phyloP scores from a whole-genome alignment of 139 green algal genomes.

The Chloropicon primus region DNA sequence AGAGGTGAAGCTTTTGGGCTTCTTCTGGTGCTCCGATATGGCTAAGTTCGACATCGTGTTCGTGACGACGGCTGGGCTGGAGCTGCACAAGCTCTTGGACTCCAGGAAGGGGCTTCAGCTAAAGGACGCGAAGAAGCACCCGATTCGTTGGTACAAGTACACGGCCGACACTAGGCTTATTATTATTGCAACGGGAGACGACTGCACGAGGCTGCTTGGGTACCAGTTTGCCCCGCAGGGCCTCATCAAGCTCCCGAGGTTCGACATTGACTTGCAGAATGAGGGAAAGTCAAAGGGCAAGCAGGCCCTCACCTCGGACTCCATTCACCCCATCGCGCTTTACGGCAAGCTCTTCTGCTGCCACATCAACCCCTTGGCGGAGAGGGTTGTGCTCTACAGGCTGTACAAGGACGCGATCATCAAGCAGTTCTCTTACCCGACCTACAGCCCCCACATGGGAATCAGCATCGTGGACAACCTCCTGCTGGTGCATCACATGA shows the following conservation, averaged over 20 bases:
- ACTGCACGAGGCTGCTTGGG: not conserved
- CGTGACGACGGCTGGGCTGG: conserved; percentile 21
- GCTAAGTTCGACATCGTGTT: conserved; percentile 22
- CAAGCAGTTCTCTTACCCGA: conserved; percentile 39
- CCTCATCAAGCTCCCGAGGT: not conserved
- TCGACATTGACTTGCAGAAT: not conserved
- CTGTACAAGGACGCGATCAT: conserved; percentile 35
- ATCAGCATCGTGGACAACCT: conserved; percentile 19
- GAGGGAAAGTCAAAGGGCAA: not conserved
- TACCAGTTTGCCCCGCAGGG: not conserved
- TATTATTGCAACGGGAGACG: conserved; percentile 23
- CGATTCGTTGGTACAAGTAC: conserved; percentile 25
- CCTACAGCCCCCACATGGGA: not conserved
- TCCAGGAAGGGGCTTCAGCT: conserved; percentile 8
- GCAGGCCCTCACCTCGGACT: not conserved
- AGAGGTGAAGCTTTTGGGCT: conserved; percentile 17
- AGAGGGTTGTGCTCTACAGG: conserved; percentile 37
- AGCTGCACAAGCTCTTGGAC: conserved; percentile 16
- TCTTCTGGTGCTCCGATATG: conserved; percentile 22
- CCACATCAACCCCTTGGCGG: conserved; percentile 14
- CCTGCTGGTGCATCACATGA: conserved; percentile 15
- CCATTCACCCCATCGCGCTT: conserved; percentile 5
- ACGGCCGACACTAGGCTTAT: conserved; percentile 42
- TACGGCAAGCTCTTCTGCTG: conserved; percentile 44
- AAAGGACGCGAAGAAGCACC: conserved; percentile 6